phyloP scores from a whole-genome alignment of 2,329 filamentous ascomycete genomes.

The Neocucurbitaria cava region DNA sequence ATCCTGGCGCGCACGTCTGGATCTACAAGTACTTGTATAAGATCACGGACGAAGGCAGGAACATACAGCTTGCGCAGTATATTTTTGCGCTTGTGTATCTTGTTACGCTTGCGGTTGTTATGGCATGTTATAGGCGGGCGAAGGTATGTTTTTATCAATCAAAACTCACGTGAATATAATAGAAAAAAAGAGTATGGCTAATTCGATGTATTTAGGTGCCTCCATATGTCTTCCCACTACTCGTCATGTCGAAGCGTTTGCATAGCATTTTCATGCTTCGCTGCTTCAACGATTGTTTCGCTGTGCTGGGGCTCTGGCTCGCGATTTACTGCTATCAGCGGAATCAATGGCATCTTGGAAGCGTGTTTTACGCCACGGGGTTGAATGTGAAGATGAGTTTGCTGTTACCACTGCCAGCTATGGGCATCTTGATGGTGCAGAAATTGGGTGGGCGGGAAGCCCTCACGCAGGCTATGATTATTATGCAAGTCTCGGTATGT shows the following conservation, averaged over 20 bases:
- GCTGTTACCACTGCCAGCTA: conserved; percentile 80
- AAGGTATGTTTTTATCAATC: conserved; percentile 58
- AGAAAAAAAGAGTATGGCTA: background rate
- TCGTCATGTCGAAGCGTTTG: conserved; percentile 87
- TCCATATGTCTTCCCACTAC: conserved; percentile 83
- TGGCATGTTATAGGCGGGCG: conserved; percentile 80
- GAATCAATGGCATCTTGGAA: conserved; percentile 74
- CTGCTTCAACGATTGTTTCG: conserved; percentile 95
- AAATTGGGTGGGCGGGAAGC: conserved; percentile 71
- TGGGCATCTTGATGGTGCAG: conserved; percentile 78
- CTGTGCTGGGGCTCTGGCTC: conserved; percentile 80
- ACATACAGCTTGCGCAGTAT: conserved; percentile 82
- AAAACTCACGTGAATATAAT: background rate
- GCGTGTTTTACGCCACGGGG: conserved; percentile 76
- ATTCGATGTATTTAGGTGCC: conserved; percentile 66
- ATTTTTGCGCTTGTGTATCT: conserved; percentile 85
- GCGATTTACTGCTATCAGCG: conserved; percentile 81
- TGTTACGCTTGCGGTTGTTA: conserved; percentile 74
- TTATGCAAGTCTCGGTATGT: conserved; percentile 79
- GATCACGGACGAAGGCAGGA: conserved; percentile 75
- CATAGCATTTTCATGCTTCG: conserved; percentile 93
- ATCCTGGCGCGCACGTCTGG: conserved; percentile 93
- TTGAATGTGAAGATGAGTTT: conserved; percentile 96
- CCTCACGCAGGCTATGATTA: conserved; percentile 72
- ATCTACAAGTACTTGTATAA: conserved; percentile 82